Base-by-base conservation (phyloP, 495 filamentous ascomycete genomes). In the Aspergillus hancockii region DNA sequence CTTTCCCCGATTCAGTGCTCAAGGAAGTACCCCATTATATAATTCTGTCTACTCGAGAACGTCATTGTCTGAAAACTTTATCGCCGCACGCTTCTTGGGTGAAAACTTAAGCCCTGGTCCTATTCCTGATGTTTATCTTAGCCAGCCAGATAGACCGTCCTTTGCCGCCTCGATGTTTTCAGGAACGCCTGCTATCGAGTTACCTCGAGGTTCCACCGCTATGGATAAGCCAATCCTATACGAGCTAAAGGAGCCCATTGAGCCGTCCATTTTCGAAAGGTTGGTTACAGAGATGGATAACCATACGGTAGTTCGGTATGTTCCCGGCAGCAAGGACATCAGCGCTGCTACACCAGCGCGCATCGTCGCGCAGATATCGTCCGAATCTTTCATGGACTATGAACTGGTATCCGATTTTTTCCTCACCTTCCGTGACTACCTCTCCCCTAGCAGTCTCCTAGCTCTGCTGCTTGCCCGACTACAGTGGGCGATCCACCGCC, bases 351-450 rank as follows among this genome's bases (percentile, higher is more conserved):
- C 92, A 0, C 92, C 93, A 2, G 89, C 92, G 9, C 87, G 95
- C 13, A 84, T 99, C 34, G 90, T 99, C 47, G 93, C 93, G n/a
- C 91, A 99, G 71, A 96, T 99, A 58, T 98, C 94, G 4, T 98
- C 95, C 18, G 90, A 93, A 19, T 89, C 85, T 50, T 97, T 98
- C 70, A 84, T 99, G 60, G 94, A 99, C 71, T 99, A 99, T 72
- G 93, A 98, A 68, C 83, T 99, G 7, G 82, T 99, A 1, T 97
- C 95, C 0, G 94, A 98, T 72, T 99, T 99, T 77, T 99, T 99
- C 67, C 85, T 98, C 38, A 98, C 95, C 1, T 98, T 89, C 63
- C 91, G 94, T 23, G 82, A 86, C 8, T 99, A 96, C 66, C 75
- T 98, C 57, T 84, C 90, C 1, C 78, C 89, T 0, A 77, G 79